Conservation (phyloP, 768 basidiomycete species). For the Mycena albidolilacea region DNA sequence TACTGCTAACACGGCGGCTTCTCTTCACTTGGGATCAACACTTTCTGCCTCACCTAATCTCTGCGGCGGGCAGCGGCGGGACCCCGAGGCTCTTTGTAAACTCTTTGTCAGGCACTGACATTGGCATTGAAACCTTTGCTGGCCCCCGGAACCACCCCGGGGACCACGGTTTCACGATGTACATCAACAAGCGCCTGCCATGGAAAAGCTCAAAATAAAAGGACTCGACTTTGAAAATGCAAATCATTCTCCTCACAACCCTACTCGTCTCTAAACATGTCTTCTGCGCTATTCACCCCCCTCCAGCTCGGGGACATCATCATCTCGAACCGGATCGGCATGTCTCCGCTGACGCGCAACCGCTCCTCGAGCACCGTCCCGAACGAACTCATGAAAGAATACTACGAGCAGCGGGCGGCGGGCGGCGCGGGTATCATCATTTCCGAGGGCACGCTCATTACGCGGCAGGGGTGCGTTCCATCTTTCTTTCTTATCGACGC, state of each 20-base stretch:
- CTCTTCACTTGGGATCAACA: too few relatives aligned
- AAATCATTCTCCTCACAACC: background rate
- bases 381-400: background rate
- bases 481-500: background rate
- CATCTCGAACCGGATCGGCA: background rate
- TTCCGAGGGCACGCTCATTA: background rate
- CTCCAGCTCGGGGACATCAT: background rate
- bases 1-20: too few relatives aligned
- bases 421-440: background rate
- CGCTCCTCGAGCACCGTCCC: background rate
- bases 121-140: too few relatives aligned
- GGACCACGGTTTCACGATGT: too few relatives aligned
- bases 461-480: background rate
- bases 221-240: too few relatives aligned
- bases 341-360: background rate
- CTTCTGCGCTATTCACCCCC: background rate
- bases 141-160: too few relatives aligned
- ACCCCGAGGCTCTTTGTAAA: too few relatives aligned
- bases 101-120: too few relatives aligned
- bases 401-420: background rate
- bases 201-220: too few relatives aligned
- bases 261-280: background rate
- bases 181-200: too few relatives aligned
- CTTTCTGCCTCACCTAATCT: too few relatives aligned
- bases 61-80: too few relatives aligned